phyloP scores from a whole-genome alignment of 805 yeast species.

The Nakazawaea siamensis region DNA sequence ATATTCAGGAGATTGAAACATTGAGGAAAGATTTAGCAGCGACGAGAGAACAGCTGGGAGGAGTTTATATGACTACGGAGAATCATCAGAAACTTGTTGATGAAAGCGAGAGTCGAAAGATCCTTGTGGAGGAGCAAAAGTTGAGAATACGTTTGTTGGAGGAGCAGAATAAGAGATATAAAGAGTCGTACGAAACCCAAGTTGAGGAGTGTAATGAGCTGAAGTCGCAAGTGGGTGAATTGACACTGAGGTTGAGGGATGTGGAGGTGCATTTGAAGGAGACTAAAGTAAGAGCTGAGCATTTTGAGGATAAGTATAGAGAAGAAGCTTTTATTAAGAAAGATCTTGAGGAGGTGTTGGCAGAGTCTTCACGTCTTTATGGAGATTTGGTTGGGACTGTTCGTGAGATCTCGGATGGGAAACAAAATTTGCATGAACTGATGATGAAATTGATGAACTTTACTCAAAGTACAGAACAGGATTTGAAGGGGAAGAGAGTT shows the following conservation, averaged over 20 bases:
- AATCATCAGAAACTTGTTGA: conserved; percentile 33
- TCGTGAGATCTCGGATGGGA: conserved; percentile 2
- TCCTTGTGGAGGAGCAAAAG: conserved; percentile 42
- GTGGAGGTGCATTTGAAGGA: conserved; percentile 5
- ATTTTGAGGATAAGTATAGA: conserved; percentile 10
- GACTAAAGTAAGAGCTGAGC: conserved; percentile 1
- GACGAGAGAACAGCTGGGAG: conserved; percentile 55
- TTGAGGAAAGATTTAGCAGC: conserved; percentile 55
- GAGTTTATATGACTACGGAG: conserved; percentile 46
- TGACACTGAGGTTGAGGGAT: conserved; percentile 9
- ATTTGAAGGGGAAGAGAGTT: neutral
- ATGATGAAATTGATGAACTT: neutral
- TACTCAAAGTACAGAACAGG: neutral
- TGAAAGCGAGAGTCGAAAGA: conserved; percentile 40
- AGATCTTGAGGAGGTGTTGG: conserved; percentile 13
- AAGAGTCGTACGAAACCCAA: conserved; percentile 28
- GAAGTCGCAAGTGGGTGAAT: conserved; percentile 3
- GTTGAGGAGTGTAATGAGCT: conserved; percentile 1
- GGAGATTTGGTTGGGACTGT: conserved; percentile 9
- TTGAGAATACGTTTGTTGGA: conserved; percentile 38
- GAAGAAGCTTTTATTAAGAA: conserved; percentile 12
- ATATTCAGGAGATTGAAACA: conserved; percentile 45
- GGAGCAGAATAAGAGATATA: conserved; percentile 33
- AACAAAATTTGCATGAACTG: conserved; percentile 10
- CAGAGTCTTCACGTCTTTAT: conserved; percentile 6